Percentiles rank a stretch among this genome's conserved stretches.
These are phyloP conservation scores for Thymus mandschuricus DNA, from an alignment of 257 asterid genomes.

Conservation along the genomic window DNA sequence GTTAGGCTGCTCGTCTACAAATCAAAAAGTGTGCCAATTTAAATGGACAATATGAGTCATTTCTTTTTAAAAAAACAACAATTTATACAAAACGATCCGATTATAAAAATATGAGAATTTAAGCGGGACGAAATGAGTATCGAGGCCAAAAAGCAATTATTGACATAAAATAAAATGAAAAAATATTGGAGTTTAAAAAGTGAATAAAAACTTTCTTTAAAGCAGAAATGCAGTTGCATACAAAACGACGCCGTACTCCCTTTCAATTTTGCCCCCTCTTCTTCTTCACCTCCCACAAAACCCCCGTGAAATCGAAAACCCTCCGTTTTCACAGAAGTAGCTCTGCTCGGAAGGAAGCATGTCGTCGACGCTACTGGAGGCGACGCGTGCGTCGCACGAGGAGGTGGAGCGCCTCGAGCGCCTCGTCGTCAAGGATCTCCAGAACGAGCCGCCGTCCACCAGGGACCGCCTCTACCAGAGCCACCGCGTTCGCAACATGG, in stretches of 20 bases:
- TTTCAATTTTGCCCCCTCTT: slow-evolving; percentile 2
- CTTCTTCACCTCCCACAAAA: slow-evolving; percentile 23
- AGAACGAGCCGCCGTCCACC: slow-evolving; percentile 70
- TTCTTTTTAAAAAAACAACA: too few species aligned
- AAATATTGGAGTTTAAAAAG: too few species aligned
- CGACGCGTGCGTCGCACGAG: slow-evolving; percentile 88
- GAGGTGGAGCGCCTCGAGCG: slow-evolving; percentile 95
- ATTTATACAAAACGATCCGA: too few species aligned
- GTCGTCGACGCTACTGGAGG: slow-evolving; percentile 91
- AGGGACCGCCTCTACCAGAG: slow-evolving; percentile 88
- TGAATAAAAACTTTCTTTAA: background rate
- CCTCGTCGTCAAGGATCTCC: slow-evolving; percentile 91
- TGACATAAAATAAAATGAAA: too few species aligned
- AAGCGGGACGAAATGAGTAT: too few species aligned
- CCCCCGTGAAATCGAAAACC: slow-evolving; percentile 40
- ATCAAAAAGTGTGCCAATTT: too few species aligned
- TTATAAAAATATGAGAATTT: too few species aligned
- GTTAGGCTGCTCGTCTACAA: too few species aligned
- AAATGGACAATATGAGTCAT: too few species aligned
- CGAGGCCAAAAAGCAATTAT: too few species aligned
- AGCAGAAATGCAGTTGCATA: background rate
- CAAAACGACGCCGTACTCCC: too few species aligned
- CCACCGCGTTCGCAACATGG: slow-evolving; percentile 92
- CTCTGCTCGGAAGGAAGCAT: slow-evolving; percentile 37
- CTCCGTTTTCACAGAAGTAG: slow-evolving; percentile 21